Conservation (phyloP, 805 yeast species). For the Yarrowia porcina region DNA sequence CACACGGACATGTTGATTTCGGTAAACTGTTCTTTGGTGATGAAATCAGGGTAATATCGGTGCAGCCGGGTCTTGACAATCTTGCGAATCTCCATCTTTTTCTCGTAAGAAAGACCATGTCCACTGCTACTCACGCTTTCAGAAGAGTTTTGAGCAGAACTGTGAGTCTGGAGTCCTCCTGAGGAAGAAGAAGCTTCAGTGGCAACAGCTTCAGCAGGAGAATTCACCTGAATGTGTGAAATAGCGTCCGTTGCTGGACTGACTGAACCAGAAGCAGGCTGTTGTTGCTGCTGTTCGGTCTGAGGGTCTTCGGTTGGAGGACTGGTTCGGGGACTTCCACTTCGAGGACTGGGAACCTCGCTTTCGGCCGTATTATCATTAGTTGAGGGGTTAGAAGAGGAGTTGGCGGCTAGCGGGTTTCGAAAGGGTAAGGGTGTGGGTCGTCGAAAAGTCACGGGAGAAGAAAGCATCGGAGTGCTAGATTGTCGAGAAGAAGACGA, state of each 20-base stretch:
- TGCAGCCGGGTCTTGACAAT: conserved; percentile 1
- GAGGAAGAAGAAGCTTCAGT: too few relatives aligned
- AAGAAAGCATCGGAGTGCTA: not conserved
- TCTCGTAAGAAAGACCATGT: not conserved
- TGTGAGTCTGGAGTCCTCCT: too few relatives aligned
- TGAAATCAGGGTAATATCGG: conserved; percentile 42
- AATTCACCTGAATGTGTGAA: not conserved
- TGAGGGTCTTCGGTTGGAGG: not conserved
- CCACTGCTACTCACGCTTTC: not conserved
- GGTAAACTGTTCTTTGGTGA: conserved; percentile 50
- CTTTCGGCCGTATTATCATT: not conserved
- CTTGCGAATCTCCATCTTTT: not conserved
- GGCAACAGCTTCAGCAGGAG: not conserved
- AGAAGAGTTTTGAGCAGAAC: not conserved
- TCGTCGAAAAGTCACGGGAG: not conserved
- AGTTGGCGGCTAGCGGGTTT: not conserved
- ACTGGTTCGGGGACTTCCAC: conserved; percentile 1
- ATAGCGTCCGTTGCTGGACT: not conserved
- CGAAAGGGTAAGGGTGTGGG: conserved; percentile 5
- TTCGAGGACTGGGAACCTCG: conserved; percentile 7
- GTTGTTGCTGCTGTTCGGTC: not conserved
- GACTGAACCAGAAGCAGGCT: not conserved
- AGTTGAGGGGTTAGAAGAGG: not conserved
- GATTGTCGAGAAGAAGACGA: not conserved
- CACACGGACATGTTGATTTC: conserved; percentile 61